Percentiles rank a stretch among this genome's conserved stretches.
These are phyloP conservation scores for Tulasnella sp. DNA, from an alignment of 768 basidiomycete genomes.

Conservation along the genomic window DNA sequence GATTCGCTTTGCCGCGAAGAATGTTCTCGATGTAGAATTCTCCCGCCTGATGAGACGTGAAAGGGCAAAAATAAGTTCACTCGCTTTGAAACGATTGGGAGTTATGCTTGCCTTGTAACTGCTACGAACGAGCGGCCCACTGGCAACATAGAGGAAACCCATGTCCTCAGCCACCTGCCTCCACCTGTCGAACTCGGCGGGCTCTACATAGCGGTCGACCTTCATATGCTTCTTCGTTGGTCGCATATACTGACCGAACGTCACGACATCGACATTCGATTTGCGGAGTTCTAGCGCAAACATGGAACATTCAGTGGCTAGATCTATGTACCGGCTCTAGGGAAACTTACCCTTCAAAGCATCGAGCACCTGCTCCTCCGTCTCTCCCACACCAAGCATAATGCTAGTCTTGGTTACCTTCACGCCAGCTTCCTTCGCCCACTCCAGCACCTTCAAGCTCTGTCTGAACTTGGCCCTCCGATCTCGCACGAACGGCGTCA, in stretches of 20 bases:
- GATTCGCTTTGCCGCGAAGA: slow-evolving; percentile 42
- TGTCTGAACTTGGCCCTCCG: slow-evolving; percentile 60
- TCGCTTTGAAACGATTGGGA: background rate
- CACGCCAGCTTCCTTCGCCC: slow-evolving; percentile 74
- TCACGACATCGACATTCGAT: slow-evolving; percentile 88
- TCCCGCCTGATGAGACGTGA: slow-evolving; percentile 52
- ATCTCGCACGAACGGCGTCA: slow-evolving; percentile 93
- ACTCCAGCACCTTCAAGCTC: slow-evolving; percentile 67
- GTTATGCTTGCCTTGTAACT: slow-evolving; percentile 75
- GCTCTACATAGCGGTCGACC: slow-evolving; percentile 91
- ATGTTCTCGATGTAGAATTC: slow-evolving; percentile 94
- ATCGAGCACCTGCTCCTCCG: slow-evolving; percentile 65
- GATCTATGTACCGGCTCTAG: background rate
- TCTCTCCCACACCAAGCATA: slow-evolving; percentile 96
- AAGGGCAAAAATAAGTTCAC: slow-evolving; percentile 9
- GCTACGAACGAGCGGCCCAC: slow-evolving; percentile 89
- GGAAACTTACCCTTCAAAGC: slow-evolving; percentile 60
- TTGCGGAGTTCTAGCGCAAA: slow-evolving; percentile 61
- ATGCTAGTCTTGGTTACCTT: slow-evolving; percentile 94
- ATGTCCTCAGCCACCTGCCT: slow-evolving; percentile 79
- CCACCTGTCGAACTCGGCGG: slow-evolving; percentile 88
- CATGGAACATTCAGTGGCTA: background rate
- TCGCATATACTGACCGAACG: slow-evolving; percentile 99
- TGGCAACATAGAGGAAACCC: slow-evolving; percentile 96
- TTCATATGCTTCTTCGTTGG: slow-evolving; percentile 99